Evolutionary conservation across 192 early-diverging fungal species (phyloP), one percentile per base, ranked within the genome.

Genomic region (Gigaspora rosea): DNA sequence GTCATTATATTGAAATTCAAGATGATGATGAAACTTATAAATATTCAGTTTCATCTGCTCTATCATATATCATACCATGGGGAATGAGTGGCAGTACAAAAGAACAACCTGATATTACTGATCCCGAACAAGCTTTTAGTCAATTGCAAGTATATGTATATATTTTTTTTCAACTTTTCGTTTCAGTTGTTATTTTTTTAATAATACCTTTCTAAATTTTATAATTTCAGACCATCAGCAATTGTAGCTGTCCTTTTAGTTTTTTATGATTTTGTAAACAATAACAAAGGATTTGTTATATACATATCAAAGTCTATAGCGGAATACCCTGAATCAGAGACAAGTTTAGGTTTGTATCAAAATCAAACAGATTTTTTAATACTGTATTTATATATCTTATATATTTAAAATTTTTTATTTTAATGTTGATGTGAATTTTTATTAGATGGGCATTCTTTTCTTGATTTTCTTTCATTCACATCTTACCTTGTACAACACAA

Each of bases 401-500:
- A 18, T 2, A n/a, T 66, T 8, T 27, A 27, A 27, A 0, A 66
- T 7, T n/a, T 2, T 8, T 47, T 4, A 2, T 33, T 46, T 18
- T 41, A n/a, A 18, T 2, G 16, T 16, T 16, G 16, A 47, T 46
- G 9, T 20, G 35, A n/a, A 64, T 15, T 46, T 47, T 47, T 46
- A 12, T 36, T 66, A 66, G 64, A 48, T 41, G n/a, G 36, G 10
- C 35, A 15, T 47, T 47, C 15, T 48, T 47, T 88, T 8, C 77
- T 74, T 4, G 62, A 79, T 5, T 84, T 85, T 35, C 54, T 89
- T 62, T 84, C 86, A n/a, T 83, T 85, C 61, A 47, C 81, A 0
- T 87, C 88, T 1, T 89, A 87, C 46, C 49, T 89, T 3, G 57
- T 87, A 11, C 88, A 89, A 75, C 81, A 86, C 50, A 87, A 86